phyloP scores from a whole-genome alignment of 148 eudicot species.

The Vaccinium darrowii region DNA sequence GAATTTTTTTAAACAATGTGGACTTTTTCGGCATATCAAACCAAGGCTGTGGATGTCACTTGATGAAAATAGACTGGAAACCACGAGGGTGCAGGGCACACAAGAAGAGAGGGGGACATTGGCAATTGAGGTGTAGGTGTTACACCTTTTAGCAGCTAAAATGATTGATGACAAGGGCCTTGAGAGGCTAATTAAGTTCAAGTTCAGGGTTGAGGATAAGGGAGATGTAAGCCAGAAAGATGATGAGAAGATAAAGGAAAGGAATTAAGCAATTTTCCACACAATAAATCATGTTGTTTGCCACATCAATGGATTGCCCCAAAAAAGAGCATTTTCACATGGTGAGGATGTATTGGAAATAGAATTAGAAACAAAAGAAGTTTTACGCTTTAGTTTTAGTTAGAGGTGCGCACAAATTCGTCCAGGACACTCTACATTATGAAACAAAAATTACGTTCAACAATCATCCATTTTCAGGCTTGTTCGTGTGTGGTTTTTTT shows the following conservation, averaged over 20 bases:
- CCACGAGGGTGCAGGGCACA: neutral
- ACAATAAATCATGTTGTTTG: neutral
- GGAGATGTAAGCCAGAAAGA: neutral
- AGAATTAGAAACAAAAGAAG: too few species aligned
- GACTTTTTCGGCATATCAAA: neutral
- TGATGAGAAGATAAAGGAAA: neutral
- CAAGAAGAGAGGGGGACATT: neutral
- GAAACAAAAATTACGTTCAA: too few species aligned
- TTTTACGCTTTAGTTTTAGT: too few species aligned
- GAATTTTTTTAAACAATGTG: too few species aligned
- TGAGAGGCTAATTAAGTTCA: neutral
- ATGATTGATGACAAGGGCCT: conserved; percentile 3
- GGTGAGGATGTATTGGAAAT: too few species aligned
- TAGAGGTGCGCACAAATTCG: too few species aligned
- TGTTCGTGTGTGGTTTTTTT: too few species aligned
- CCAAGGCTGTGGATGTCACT: neutral
- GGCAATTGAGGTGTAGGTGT: neutral
- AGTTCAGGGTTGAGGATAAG: neutral
- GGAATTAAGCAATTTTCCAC: neutral
- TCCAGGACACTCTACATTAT: too few species aligned
- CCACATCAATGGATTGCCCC: neutral
- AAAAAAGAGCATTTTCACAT: neutral
- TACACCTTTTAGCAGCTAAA: conserved; percentile 21
- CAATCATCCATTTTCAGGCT: too few species aligned
- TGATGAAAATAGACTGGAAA: neutral